Conservation (phyloP, 2,329 filamentous ascomycete species). For the Neonectria neomacrospora region DNA sequence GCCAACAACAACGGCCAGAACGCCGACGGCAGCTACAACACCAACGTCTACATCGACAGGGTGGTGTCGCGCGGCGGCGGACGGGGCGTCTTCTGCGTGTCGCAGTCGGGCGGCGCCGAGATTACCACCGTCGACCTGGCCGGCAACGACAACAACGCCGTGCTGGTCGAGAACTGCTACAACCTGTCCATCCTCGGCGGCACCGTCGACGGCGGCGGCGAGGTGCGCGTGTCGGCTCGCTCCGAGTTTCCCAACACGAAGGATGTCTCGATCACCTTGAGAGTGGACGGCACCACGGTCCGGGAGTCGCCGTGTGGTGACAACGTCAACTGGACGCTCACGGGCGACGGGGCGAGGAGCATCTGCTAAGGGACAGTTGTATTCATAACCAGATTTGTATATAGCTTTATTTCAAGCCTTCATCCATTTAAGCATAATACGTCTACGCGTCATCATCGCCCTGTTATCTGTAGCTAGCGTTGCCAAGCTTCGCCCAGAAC, state of each 20-base stretch:
- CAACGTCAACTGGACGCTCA: constrained; percentile 62
- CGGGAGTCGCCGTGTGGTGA: constrained; percentile 65
- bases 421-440: neutral
- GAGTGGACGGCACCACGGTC: constrained; percentile 62
- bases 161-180: constrained; percentile 71
- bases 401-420: neutral
- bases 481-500: constrained; percentile 15
- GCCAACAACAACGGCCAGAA: constrained; percentile 66
- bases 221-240: constrained; percentile 64
- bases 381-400: neutral
- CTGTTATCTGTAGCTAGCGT: neutral
- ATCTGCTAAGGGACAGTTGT: constrained; percentile 50
- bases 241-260: constrained; percentile 64
- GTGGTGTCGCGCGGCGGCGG: constrained; percentile 67
- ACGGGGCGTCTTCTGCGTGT: constrained; percentile 68
- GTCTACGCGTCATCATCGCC: neutral
- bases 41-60: constrained; percentile 64
- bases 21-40: constrained; percentile 59
- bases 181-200: constrained; percentile 62
- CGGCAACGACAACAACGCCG: constrained; percentile 65
- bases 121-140: constrained; percentile 62
- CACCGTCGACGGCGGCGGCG: constrained; percentile 64
- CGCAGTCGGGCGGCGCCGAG: constrained; percentile 63
- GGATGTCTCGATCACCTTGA: constrained; percentile 61
- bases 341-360: constrained; percentile 55